Percentiles rank a stretch among this genome's conserved stretches.
Evolutionary conservation across 352 stramenopile species (phyloP).

Genomic region (Plasmopara viticola): DNA sequence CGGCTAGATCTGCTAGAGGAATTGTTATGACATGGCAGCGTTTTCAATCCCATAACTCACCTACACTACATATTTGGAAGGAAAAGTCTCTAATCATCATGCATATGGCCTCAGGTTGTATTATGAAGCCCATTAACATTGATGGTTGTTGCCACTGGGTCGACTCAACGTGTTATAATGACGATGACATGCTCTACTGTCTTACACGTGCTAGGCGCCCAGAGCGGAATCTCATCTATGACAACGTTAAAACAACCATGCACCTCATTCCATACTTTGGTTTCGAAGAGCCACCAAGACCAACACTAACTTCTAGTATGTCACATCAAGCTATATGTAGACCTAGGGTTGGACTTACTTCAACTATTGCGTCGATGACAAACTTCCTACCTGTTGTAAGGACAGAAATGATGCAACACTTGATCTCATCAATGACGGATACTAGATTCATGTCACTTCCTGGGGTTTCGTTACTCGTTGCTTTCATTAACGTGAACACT

Average conservation of each 20-base stretch:
- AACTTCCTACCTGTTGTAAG: background rate
- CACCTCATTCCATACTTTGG: background rate
- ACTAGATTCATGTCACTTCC: background rate
- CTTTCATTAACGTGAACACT: too few relatives aligned
- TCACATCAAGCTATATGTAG: background rate
- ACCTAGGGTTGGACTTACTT: too few relatives aligned
- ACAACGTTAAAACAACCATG: conserved; percentile 1
- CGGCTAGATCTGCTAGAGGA: background rate
- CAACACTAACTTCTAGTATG: background rate
- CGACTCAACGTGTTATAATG: background rate
- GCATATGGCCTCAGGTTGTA: background rate
- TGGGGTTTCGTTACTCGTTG: background rate
- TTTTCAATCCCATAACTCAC: background rate
- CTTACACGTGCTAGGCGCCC: background rate
- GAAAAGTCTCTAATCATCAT: background rate
- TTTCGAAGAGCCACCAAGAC: background rate
- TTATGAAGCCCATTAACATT: background rate
- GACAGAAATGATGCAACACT: background rate
- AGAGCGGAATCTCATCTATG: background rate
- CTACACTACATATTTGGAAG: background rate
- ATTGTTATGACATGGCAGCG: background rate
- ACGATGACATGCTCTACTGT: background rate
- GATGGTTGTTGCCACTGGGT: background rate
- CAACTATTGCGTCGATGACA: background rate
- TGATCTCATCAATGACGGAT: background rate